Evolutionary conservation across 164 flowering plant species (phyloP), one percentile per base, ranked within the genome.

Genomic region (Buxus sempervirens): DNA sequence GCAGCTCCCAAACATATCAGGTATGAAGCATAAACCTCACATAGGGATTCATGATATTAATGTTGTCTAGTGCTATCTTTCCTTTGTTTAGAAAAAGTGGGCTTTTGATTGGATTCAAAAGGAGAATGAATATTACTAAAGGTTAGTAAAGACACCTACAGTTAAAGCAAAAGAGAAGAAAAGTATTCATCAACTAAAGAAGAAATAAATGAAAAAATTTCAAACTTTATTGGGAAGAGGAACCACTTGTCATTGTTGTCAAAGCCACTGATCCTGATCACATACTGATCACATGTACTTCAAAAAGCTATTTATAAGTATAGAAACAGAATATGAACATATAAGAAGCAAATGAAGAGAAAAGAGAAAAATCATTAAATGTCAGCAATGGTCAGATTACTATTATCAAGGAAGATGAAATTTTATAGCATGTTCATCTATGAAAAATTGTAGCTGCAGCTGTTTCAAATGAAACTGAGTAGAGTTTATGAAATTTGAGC

Each of bases 31-130:
- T 60, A 63, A 63, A 75, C 73, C 72, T 69, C 54, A 36, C 63
- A 64, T 70, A 70, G 36, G 48, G 72, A 66, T 67, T 62, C 72
- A 70, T 70, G 76, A 62, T 65, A 64, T 68, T 69, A 72, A 75
- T 69, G 77, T 28, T 67, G 78, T 74, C 80, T 62, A 69, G 69
- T 76, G 73, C 73, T 66, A 54, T 69, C 67, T 70, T 67, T 64
- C 61, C 65, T 73, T 55, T 25, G 53, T 56, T 19, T 15, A 45
- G 56, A 64, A 63, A 73, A 76, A 61, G 64, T 63, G 19, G 56
- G 62, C 73, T 77, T 76, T 66, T 70, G 73, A 73, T 73, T 73
- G 72, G 71, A 69, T 73, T 70, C 70, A 68, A 68, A 26, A 54
- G 3, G 55, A 59, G 70, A 55, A 70, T 73, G 58, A 56, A 59